Evolutionary conservation across 192 early-diverging fungal genomes (phyloP), one percentile per base, ranked within the genome.

Genomic region (Lobosporangium transversale): DNA sequence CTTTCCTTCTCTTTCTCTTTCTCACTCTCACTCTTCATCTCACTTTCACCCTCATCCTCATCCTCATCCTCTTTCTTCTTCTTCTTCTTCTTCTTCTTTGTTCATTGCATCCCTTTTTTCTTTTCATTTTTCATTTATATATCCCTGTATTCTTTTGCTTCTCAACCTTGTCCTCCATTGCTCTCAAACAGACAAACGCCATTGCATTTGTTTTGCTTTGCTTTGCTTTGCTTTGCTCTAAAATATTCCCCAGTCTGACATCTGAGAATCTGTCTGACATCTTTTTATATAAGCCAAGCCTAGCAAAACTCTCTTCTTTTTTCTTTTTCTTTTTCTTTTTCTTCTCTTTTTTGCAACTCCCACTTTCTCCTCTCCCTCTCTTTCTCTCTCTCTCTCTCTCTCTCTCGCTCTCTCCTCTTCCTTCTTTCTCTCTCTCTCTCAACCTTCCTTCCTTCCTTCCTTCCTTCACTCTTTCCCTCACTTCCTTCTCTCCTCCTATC

Each of bases 361-460:
- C 42, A 30, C 42, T 37, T 42, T 40, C 15, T 12, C 48, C 26
- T 56, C 27, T 67, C n/a, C n/a, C 31, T 43, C 50, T 21, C 33
- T 37, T 12, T 37, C 45, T 43, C 43, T 29, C 44, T 9, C 36
- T 45, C 44, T 17, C 36, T n/a, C 50, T 10, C 40, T 47, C 36
- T 21, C 53, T 52, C 55, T 52, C 24, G 1, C 45, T 57, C 31
- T 35, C 18, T 4, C 48, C 17, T 30, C 37, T 1, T 40, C 12
- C 32, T 58, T 54, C 30, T 59, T 26, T 27, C 26, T 64, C 27
- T 49, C 35, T 31, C 21, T 52, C 51, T 56, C 40, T 53, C 17
- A 24, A 14, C 17, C 35, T 27, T 18, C 23, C 17, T 40, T 31
- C 36, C 14, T n/a, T 26, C 30, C 26, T 29, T 58, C 36, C 31